Base-by-base conservation (phyloP, 345 rosid genomes). In the Limnanthes douglasii region DNA sequence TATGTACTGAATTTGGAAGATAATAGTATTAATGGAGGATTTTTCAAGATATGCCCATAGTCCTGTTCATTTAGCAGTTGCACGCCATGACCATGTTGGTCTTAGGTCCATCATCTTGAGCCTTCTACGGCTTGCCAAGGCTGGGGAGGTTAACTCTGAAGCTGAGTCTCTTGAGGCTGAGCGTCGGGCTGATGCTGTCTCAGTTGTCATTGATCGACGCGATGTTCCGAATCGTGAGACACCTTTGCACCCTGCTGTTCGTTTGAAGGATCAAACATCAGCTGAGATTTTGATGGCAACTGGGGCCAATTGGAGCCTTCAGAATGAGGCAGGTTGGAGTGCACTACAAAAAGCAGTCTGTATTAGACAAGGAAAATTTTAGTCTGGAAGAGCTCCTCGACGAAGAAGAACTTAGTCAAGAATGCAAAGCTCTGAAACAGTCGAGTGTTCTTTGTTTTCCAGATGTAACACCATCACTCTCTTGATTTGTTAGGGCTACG, bases 311-410 rank as follows among this genome's bases (percentile, higher is more conserved):
- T 85, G 96, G 99, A 85, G 94, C 48, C 69, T 92, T 46, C 99
- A 85, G 61, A 92, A 92, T 56, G 99, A 92, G 62, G 72, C 84
- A 52, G 99, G 99, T 21, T 92, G 99, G 98, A 90, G 94, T 48
- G 98, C 95, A 8, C 66, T 90, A 36, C 95, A 90, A 54, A 95
- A 90, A 70, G 96, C 99, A 0, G 94, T 92, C n/a, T 92, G 99
- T 58, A 75, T 83, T 14, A 69, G 93, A 41, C 96, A 92, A 61
- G 99, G n/a, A n/a, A n/a, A n/a, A n/a, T n/a, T n/a, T n/a, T n/a
- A n/a, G n/a, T n/a, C n/a, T n/a, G n/a, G n/a, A n/a, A n/a, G n/a
- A n/a, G n/a, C n/a, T n/a, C n/a, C n/a, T n/a, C n/a, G n/a, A n/a
- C n/a, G n/a, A n/a, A n/a, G n/a, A n/a, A n/a, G n/a, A n/a, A n/a